Evolutionary conservation across 306 rosid species (phyloP), one percentile per base, ranked within the genome.

Genomic region (Quillaja saponaria): DNA sequence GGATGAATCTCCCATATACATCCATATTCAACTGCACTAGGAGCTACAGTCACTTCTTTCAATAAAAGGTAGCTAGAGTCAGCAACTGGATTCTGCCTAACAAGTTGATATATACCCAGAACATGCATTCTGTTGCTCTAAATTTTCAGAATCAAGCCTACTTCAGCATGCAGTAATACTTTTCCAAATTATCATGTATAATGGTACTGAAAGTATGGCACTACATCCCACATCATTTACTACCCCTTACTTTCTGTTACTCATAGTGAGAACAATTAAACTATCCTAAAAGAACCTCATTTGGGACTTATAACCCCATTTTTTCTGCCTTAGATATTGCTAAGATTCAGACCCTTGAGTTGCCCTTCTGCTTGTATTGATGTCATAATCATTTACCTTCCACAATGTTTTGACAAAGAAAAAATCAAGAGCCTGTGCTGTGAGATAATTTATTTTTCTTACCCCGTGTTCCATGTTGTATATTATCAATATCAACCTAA

Each of bases 41-140:
- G 66, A 66, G 69, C 69, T 63, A 69, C 60, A 61, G 73, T 47
- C 59, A 73, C 72, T 69, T 62, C 45, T 55, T n/a, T 53, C 38
- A 34, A 28, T 10, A 28, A 55, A 51, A 58, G 73, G 60, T 51
- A 47, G 70, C 68, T 63, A 65, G 55, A 67, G 37, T 69, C 68
- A 49, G 64, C 70, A 42, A 69, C 64, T 59, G 68, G 70, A 61
- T 54, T 73, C 73, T 61, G 69, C 77, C 73, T 62, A 66, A 67
- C 61, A 58, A 54, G 39, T 67, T 63, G 73, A 71, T 53, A 71
- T 53, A 49, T 52, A 66, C 60, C 71, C 76, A 61, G 67, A 55
- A 59, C 35, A 55, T 10, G 53, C 57, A 68, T 46, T 72, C 65
- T 52, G 42, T 69, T 55, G 61, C 73, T 64, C 56, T 67, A 42